A percentile compares a stretch with the other conserved stretches of the same genome.
Evolutionary conservation across 192 early-diverging fungal genomes (phyloP).

Genomic region (Thoreauomyces humboldtii): DNA sequence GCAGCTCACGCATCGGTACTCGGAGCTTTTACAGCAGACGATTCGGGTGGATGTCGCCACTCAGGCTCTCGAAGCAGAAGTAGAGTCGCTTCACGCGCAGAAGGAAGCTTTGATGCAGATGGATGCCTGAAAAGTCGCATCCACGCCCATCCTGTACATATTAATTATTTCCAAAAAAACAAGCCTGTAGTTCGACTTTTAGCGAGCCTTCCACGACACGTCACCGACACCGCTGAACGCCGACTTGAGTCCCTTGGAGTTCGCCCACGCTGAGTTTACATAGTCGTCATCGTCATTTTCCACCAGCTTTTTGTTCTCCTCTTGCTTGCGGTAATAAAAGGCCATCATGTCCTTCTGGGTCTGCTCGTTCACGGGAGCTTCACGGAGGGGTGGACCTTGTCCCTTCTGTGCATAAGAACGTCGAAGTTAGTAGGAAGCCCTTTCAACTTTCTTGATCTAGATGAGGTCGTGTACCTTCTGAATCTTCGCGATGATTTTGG

Average conservation of each 20-base stretch:
- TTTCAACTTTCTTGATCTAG: too few species aligned
- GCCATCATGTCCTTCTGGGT: slow-evolving; percentile 60
- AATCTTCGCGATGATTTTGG: slow-evolving; percentile 54
- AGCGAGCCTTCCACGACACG: slow-evolving; percentile 37
- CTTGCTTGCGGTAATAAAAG: slow-evolving; percentile 62
- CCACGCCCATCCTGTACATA: too few species aligned
- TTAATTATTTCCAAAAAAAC: too few species aligned
- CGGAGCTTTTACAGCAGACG: slow-evolving; percentile 23
- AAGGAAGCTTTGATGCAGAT: too few species aligned
- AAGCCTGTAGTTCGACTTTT: too few species aligned
- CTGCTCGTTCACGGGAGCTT: slow-evolving; percentile 48
- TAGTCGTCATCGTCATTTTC: slow-evolving; percentile 64
- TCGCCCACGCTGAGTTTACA: slow-evolving; percentile 53
- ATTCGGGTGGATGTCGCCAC: slow-evolving; percentile 37
- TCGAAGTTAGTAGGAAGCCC: neutral
- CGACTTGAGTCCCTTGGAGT: slow-evolving; percentile 52
- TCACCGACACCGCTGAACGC: slow-evolving; percentile 45
- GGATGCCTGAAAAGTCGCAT: too few species aligned
- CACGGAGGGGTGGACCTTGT: slow-evolving; percentile 53
- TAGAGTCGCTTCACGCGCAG: slow-evolving; percentile 18
- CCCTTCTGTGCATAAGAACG: slow-evolving; percentile 31
- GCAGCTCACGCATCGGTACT: slow-evolving; percentile 25
- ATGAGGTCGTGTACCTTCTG: slow-evolving; percentile 56
- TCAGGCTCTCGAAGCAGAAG: slow-evolving; percentile 30
- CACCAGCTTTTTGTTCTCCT: slow-evolving; percentile 54